Conservation (phyloP, 371 early-diverging fungal genomes). For the Batkoa obscura region DNA sequence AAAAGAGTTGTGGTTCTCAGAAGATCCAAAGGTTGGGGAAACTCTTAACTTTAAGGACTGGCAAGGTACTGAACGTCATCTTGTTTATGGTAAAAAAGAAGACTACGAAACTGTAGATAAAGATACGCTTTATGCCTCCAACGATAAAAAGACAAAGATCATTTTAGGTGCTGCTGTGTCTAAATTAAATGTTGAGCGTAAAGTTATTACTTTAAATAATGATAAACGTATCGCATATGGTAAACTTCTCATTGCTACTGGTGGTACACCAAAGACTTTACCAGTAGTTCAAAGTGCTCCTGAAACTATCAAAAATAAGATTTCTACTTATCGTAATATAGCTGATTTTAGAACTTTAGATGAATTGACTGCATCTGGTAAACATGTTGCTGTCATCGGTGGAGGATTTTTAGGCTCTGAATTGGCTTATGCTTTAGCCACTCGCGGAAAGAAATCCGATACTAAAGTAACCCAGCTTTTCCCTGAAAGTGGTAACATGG, state of each 20-base stretch:
- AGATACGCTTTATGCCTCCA: conserved; percentile 12
- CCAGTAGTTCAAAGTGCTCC: conserved; percentile 16
- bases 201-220: conserved; percentile 31
- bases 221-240: conserved; percentile 38
- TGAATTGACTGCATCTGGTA: conserved; percentile 17
- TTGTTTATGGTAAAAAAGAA: conserved; percentile 12
- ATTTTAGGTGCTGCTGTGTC: conserved; percentile 23
- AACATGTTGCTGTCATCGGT: conserved; percentile 45
- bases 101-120: conserved; percentile 13
- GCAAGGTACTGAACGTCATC: conserved; percentile 42
- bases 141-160: conserved; percentile 24
- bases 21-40: conserved; percentile 21
- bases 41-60: conserved; percentile 45
- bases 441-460: conserved; percentile 25
- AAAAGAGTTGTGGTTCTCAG: conserved; percentile 58
- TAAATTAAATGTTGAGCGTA: conserved; percentile 36
- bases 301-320: conserved; percentile 10
- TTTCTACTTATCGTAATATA: conserved; percentile 43
- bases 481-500: conserved; percentile 58
- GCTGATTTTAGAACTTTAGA: conserved; percentile 35
- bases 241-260: conserved; percentile 53
- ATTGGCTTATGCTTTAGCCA: conserved; percentile 41
- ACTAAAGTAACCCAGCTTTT: conserved; percentile 45
- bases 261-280: conserved; percentile 39
- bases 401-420: conserved; percentile 64